These are phyloP conservation scores for Epichloe gansuensis DNA, from an alignment of 2,329 filamentous ascomycete species.

Conservation along the genomic window DNA sequence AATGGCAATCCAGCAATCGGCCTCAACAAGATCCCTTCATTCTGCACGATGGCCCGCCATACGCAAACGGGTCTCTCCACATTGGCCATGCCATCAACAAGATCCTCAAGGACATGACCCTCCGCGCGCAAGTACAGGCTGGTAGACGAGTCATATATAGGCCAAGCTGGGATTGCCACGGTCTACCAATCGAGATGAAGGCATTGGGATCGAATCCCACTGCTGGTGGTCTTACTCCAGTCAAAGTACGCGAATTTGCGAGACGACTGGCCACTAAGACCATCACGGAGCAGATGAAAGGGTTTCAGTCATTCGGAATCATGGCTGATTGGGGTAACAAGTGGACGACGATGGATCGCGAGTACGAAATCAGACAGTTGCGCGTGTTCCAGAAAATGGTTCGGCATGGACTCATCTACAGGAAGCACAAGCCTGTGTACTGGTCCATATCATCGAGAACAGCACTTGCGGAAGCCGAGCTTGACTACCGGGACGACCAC, in stretches of 20 bases:
- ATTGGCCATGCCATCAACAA: conserved; percentile 95
- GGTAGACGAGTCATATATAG: conserved; percentile 63
- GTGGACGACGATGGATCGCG: conserved; percentile 69
- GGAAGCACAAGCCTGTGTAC: conserved; percentile 72
- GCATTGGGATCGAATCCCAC: conserved; percentile 50
- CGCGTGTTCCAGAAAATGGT: conserved; percentile 66
- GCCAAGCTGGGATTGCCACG: conserved; percentile 97
- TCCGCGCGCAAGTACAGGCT: conserved; percentile 66
- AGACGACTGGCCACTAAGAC: conserved; percentile 55
- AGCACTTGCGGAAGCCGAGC: conserved; percentile 70
- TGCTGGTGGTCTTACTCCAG: conserved; percentile 32
- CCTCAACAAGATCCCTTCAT: conserved; percentile 53
- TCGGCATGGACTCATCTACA: conserved; percentile 59
- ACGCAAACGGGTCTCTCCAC: conserved; percentile 86
- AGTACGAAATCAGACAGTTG: conserved; percentile 64
- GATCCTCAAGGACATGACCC: conserved; percentile 87
- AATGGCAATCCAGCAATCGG: conserved; percentile 60
- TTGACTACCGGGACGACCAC: conserved; percentile 72
- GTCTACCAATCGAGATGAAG: conserved; percentile 92
- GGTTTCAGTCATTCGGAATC: conserved; percentile 61
- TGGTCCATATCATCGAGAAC: conserved; percentile 74
- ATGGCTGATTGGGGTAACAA: conserved; percentile 70
- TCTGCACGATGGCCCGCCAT: conserved; percentile 91
- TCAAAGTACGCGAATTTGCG: conserved; percentile 53
- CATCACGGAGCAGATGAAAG: conserved; percentile 59